Evolutionary conservation across 2,329 filamentous ascomycete species (phyloP).

Genomic region (Lasiodiplodia sp.): DNA sequence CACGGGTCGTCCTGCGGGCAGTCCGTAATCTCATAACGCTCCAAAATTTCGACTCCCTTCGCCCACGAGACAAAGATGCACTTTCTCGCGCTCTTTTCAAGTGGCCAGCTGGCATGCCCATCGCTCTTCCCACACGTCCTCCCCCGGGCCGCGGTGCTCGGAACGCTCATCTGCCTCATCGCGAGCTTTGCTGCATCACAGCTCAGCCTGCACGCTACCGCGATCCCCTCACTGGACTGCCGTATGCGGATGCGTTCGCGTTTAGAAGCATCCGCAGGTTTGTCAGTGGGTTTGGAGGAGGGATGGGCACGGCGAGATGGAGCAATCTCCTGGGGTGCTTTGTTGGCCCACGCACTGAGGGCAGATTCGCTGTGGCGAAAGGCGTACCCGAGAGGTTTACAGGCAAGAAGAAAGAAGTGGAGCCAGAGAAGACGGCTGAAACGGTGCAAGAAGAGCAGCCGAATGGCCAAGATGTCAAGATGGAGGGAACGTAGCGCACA

Average conservation of each 20-base stretch:
- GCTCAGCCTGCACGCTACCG: slow-evolving; percentile 80
- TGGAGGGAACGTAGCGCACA: slow-evolving; percentile 6
- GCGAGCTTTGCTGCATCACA: slow-evolving; percentile 79
- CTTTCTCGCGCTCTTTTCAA: slow-evolving; percentile 39
- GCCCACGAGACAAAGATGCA: slow-evolving; percentile 35
- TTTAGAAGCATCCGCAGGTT: slow-evolving; percentile 77
- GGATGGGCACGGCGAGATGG: slow-evolving; percentile 82
- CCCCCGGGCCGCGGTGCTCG: slow-evolving; percentile 59
- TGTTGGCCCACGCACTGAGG: slow-evolving; percentile 64
- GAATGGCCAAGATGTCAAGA: slow-evolving; percentile 16
- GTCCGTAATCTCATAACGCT: slow-evolving; percentile 67
- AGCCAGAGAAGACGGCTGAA: not conserved
- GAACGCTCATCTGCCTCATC: slow-evolving; percentile 43
- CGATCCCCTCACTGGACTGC: slow-evolving; percentile 83
- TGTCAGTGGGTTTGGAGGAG: slow-evolving; percentile 53
- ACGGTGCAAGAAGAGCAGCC: slow-evolving; percentile 7
- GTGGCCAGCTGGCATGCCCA: slow-evolving; percentile 44
- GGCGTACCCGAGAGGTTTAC: slow-evolving; percentile 83
- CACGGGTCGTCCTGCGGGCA: slow-evolving; percentile 56
- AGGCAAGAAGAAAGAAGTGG: slow-evolving; percentile 15
- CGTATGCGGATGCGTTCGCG: slow-evolving; percentile 79
- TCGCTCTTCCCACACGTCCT: slow-evolving; percentile 50
- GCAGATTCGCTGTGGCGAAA: slow-evolving; percentile 66
- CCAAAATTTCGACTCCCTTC: slow-evolving; percentile 55
- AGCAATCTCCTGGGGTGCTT: slow-evolving; percentile 82